These are phyloP conservation scores for Podaxis sp. DNA, from an alignment of 768 basidiomycete genomes.

Conservation along the genomic window DNA sequence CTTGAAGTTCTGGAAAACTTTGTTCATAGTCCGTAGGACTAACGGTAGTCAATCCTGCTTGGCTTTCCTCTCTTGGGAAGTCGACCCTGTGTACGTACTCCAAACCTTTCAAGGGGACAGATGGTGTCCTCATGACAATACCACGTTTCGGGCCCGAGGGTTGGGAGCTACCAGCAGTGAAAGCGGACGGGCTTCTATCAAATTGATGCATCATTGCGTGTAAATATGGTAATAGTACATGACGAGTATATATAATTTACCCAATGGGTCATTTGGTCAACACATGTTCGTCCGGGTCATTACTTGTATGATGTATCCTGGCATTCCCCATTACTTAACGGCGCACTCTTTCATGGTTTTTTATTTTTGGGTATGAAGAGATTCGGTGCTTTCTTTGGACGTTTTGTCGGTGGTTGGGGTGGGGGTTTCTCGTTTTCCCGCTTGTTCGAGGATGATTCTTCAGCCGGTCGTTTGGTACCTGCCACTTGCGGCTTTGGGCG, in stretches of 20 bases:
- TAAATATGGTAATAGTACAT: slow-evolving; percentile 1
- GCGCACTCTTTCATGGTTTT: slow-evolving; percentile 12
- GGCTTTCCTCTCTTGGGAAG: slow-evolving; percentile 81
- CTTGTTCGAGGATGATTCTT: slow-evolving; percentile 16
- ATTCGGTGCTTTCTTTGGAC: slow-evolving; percentile 35
- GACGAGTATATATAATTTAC: slow-evolving; percentile 1
- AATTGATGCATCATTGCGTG: background rate
- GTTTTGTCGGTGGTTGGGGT: slow-evolving; percentile 30
- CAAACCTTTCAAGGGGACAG: slow-evolving; percentile 71
- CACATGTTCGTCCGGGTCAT: background rate
- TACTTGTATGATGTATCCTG: background rate
- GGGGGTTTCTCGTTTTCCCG: slow-evolving; percentile 18
- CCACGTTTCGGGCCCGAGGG: slow-evolving; percentile 84
- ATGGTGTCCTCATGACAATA: slow-evolving; percentile 68
- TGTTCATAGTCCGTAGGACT: slow-evolving; percentile 45
- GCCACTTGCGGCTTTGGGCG: slow-evolving; percentile 12
- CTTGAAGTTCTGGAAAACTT: background rate
- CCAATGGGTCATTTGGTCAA: background rate
- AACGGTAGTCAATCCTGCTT: slow-evolving; percentile 83
- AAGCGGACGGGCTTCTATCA: slow-evolving; percentile 27
- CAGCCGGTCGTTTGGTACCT: slow-evolving; percentile 16
- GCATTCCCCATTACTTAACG: background rate
- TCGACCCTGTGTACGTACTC: slow-evolving; percentile 86
- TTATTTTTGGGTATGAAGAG: slow-evolving; percentile 68
- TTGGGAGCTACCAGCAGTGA: slow-evolving; percentile 85